Evolutionary conservation across 306 rosid species (phyloP).

Genomic region (Cyclanthera cordifolia): DNA sequence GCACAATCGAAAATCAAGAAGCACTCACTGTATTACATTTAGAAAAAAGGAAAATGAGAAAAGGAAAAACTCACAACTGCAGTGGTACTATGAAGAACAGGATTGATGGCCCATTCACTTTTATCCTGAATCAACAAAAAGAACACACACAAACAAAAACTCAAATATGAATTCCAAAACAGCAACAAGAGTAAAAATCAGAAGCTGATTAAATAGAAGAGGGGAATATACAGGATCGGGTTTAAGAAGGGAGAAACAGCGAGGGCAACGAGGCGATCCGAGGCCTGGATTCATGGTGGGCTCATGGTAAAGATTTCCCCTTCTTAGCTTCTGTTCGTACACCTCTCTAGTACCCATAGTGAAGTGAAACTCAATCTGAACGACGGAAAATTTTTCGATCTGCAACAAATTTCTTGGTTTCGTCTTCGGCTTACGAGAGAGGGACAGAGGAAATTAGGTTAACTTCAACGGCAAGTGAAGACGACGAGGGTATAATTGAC

Average conservation of each 20-base stretch:
- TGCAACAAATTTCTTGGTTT: background rate
- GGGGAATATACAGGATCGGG: conserved; percentile 30
- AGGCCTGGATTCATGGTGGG: conserved; percentile 90
- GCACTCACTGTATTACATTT: background rate
- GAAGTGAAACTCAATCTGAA: background rate
- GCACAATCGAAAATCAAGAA: background rate
- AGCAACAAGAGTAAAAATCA: no score
- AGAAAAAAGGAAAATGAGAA: background rate
- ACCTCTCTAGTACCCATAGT: conserved; percentile 79
- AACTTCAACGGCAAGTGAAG: background rate
- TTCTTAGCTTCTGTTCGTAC: conserved; percentile 68
- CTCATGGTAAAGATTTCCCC: conserved; percentile 61
- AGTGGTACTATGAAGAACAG: conserved; percentile 65
- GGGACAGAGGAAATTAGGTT: background rate
- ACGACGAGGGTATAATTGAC: background rate
- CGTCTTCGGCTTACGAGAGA: background rate
- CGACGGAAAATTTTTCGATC: background rate
- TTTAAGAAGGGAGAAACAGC: conserved; percentile 68
- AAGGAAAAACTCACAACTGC: conserved; percentile 49
- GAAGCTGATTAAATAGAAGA: background rate
- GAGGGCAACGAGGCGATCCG: conserved; percentile 80
- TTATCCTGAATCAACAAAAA: conserved; percentile 30
- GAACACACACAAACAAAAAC: background rate
- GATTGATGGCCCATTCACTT: conserved; percentile 69
- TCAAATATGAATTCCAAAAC: background rate